Percentiles rank a stretch among this genome's conserved stretches.
phyloP scores from a whole-genome alignment of 352 stramenopile genomes.

The Phytophthora niederhauseri region DNA sequence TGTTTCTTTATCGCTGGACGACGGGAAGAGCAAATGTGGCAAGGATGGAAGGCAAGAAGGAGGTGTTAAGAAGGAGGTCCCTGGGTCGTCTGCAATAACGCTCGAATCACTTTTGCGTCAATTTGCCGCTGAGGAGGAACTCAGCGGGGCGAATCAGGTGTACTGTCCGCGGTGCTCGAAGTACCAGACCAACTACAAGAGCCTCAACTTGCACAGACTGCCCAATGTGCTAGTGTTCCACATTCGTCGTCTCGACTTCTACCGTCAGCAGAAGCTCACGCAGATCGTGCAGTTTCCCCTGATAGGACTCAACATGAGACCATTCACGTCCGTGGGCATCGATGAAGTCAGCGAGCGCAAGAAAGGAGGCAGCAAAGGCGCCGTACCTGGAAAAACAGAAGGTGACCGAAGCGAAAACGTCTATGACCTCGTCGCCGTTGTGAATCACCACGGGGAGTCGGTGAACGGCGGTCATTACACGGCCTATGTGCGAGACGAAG shows the following conservation, averaged over 20 bases:
- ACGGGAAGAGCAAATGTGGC: constrained; percentile 4
- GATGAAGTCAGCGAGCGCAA: constrained; percentile 30
- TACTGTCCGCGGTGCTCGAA: constrained; percentile 63
- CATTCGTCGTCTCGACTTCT: constrained; percentile 77
- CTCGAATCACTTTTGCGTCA: constrained; percentile 46
- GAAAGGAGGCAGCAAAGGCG: constrained; percentile 15
- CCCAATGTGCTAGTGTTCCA: constrained; percentile 81
- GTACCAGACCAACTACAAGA: constrained; percentile 69
- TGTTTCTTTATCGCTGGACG: constrained; percentile 67
- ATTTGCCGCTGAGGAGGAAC: constrained; percentile 61
- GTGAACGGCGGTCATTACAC: constrained; percentile 81
- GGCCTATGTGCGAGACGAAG: constrained; percentile 43
- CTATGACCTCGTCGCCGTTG: constrained; percentile 68
- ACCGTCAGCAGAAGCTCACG: constrained; percentile 60
- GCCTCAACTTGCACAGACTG: constrained; percentile 59
- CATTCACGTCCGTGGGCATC: constrained; percentile 32
- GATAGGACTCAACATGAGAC: constrained; percentile 44
- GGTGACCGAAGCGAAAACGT: constrained; percentile 35
- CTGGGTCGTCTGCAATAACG: constrained; percentile 17
- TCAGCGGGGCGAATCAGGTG: constrained; percentile 65
- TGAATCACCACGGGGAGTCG: constrained; percentile 74
- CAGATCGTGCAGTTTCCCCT: constrained; percentile 64
- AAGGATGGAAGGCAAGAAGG: constrained; percentile 10
- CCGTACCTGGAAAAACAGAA: constrained; percentile 12
- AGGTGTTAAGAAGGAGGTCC: neutral